Conservation (phyloP, 192 early-diverging fungal genomes). For the Gaertneriomyces sp. region DNA sequence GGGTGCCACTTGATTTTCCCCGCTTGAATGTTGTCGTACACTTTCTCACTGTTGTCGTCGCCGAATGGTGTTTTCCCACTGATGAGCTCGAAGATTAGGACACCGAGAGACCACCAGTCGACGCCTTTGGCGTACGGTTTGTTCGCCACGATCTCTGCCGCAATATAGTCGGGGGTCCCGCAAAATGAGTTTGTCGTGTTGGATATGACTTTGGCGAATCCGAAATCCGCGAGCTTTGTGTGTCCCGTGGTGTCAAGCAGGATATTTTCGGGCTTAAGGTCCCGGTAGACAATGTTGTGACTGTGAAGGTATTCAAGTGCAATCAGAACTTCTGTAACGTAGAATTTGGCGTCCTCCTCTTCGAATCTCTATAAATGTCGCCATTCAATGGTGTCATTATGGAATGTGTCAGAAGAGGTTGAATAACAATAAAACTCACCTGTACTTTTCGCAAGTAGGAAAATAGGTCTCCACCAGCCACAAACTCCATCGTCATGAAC, state of each 20-base stretch:
- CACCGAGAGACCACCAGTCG: constrained; percentile 99
- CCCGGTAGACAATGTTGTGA: constrained; percentile 72
- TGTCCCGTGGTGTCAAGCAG: constrained; percentile 93
- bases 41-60: constrained; percentile 65
- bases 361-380: constrained; percentile 44
- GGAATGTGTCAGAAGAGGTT: neutral
- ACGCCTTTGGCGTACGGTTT: constrained; percentile 90
- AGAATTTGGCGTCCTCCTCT: constrained; percentile 71
- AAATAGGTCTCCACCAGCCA: constrained; percentile 58
- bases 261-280: constrained; percentile 88
- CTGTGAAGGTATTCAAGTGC: constrained; percentile 79
- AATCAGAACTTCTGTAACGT: constrained; percentile 68
- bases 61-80: constrained; percentile 72
- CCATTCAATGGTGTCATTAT: constrained; percentile 1
- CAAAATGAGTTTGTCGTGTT: constrained; percentile 91
- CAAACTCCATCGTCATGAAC: constrained; percentile 58
- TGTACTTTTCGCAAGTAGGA: constrained; percentile 40
- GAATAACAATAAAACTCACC: constrained; percentile 24
- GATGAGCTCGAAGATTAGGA: constrained; percentile 80
- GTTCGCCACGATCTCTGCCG: constrained; percentile 82
- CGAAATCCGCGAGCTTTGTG: constrained; percentile 94
- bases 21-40: constrained; percentile 50
- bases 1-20: constrained; percentile 49
- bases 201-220: constrained; percentile 89
- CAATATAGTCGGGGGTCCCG: constrained; percentile 98